These are phyloP conservation scores for Citrus hindsii DNA, from an alignment of 345 rosid genomes.

Conservation along the genomic window DNA sequence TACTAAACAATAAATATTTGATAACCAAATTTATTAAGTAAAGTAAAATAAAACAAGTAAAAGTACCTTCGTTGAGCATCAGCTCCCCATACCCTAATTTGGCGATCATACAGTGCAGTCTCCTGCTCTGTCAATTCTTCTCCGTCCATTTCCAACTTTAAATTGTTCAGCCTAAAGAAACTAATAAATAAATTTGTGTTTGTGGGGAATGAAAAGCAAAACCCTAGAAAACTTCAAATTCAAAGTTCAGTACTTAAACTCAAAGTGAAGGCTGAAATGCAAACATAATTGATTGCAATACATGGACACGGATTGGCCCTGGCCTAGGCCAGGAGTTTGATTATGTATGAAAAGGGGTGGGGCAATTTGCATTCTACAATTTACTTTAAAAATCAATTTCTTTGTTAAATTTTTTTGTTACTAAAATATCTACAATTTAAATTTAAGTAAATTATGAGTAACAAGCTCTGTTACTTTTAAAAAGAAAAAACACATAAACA, in stretches of 20 bases:
- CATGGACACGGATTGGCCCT: no score
- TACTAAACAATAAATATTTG: not conserved
- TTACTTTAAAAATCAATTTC: no score
- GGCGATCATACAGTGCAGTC: conserved; percentile 90
- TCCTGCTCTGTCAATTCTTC: conserved; percentile 97
- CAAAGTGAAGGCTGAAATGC: not conserved
- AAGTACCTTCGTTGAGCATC: conserved; percentile 87
- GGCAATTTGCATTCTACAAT: no score
- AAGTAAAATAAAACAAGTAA: not conserved
- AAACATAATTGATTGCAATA: no score
- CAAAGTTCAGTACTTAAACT: not conserved
- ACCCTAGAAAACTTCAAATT: not conserved
- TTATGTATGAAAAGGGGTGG: no score
- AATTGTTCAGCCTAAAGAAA: conserved; percentile 3
- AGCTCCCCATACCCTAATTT: conserved; percentile 99
- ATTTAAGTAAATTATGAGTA: no score
- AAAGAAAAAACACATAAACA: no score
- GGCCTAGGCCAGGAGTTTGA: no score
- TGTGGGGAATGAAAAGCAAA: not conserved
- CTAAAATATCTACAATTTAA: no score
- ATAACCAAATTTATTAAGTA: not conserved
- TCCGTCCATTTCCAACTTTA: conserved; percentile 55
- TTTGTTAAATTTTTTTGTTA: no score
- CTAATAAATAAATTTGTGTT: not conserved
- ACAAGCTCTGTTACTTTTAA: no score